These are phyloP conservation scores for Akanthomyces uredinophilus DNA, from an alignment of 2,329 filamentous ascomycete genomes.

Conservation along the genomic window DNA sequence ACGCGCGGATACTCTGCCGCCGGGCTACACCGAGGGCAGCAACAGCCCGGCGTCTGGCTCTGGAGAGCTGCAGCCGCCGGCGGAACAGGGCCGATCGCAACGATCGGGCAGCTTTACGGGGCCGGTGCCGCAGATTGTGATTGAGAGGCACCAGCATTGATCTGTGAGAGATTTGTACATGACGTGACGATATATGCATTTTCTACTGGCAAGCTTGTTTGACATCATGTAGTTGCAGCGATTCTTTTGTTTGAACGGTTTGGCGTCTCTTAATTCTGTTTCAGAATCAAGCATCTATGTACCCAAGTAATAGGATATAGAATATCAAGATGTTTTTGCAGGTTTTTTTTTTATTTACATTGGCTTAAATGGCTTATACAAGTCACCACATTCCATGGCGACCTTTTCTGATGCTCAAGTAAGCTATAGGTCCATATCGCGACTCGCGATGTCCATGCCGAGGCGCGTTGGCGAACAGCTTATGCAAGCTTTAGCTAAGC, in stretches of 20 bases:
- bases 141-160: constrained; percentile 16
- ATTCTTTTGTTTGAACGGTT: neutral
- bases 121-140: constrained; percentile 15
- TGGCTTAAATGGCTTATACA: too few species aligned
- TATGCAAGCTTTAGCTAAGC: constrained; percentile 28
- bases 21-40: constrained; percentile 41
- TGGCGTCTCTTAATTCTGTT: neutral
- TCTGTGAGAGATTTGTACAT: neutral
- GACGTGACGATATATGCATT: neutral
- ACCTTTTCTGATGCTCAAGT: too few species aligned
- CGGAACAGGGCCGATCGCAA: neutral
- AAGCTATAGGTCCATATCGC: too few species aligned
- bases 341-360: too few species aligned
- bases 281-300: neutral
- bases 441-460: too few species aligned
- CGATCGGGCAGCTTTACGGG: neutral
- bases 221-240: neutral
- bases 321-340: neutral
- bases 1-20: constrained; percentile 41
- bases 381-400: too few species aligned
- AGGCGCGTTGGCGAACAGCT: constrained; percentile 10
- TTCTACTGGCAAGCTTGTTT: neutral
- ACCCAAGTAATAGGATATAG: neutral
- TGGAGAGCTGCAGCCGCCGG: neutral
- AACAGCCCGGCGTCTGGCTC: neutral